Evolutionary conservation across 352 stramenopile species (phyloP).

Genomic region (Pythium folliculosum): DNA sequence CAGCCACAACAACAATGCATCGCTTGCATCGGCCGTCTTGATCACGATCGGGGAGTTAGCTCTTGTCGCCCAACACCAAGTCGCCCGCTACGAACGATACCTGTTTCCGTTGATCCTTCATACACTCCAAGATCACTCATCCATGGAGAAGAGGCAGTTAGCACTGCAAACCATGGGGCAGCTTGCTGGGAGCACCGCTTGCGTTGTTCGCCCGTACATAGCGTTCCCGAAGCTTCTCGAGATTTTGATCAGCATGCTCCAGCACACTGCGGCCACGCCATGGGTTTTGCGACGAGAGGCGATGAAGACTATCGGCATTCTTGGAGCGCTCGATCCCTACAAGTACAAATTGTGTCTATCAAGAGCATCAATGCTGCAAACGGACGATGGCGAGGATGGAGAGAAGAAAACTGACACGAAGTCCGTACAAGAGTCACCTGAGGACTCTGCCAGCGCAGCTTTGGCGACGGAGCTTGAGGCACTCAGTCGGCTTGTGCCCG

Average conservation of each 20-base stretch:
- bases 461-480: constrained; percentile 23
- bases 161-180: constrained; percentile 95
- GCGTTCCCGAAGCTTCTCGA: constrained; percentile 95
- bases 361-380: constrained; percentile 63
- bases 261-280: constrained; percentile 86
- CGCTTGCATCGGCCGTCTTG: constrained; percentile 74
- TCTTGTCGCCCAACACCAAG: constrained; percentile 87
- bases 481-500: constrained; percentile 23
- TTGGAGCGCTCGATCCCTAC: constrained; percentile 96
- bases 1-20: constrained; percentile 54
- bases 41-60: constrained; percentile 91
- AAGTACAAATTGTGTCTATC: constrained; percentile 90
- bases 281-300: constrained; percentile 95
- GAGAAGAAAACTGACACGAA: constrained; percentile 50
- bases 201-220: constrained; percentile 94
- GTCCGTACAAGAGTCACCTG: constrained; percentile 19
- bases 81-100: constrained; percentile 93
- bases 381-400: constrained; percentile 43
- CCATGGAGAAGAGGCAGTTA: constrained; percentile 94
- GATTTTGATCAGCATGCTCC: constrained; percentile 93
- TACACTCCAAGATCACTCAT: constrained; percentile 96
- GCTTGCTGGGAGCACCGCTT: constrained; percentile 92
- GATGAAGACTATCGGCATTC: constrained; percentile 96
- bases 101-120: constrained; percentile 96
- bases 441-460: constrained; percentile 17